These are phyloP conservation scores for Blastobotrys indianensis DNA, from an alignment of 1,139 yeast genomes.

Conservation along the genomic window DNA sequence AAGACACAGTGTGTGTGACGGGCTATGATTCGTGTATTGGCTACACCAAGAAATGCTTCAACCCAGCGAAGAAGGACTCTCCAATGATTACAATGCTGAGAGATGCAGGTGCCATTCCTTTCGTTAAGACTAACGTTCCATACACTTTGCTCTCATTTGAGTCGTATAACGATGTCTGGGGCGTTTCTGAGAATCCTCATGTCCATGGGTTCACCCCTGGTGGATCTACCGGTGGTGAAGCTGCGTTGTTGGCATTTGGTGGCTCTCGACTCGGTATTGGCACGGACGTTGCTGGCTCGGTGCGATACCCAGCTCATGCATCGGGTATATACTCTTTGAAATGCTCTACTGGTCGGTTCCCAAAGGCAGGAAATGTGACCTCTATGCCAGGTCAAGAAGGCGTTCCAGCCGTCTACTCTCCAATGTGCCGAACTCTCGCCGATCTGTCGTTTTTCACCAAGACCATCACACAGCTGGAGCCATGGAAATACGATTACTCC, in stretches of 20 bases:
- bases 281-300: slow-evolving; percentile 55
- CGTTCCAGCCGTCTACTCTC: slow-evolving; percentile 52
- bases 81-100: slow-evolving; percentile 35
- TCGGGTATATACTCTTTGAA: slow-evolving; percentile 44
- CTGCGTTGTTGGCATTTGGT: slow-evolving; percentile 44
- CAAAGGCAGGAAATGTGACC: slow-evolving; percentile 43
- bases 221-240: slow-evolving; percentile 49
- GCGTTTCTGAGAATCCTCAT: slow-evolving; percentile 40
- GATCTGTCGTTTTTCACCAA: slow-evolving; percentile 63
- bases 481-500: slow-evolving; percentile 60
- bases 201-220: slow-evolving; percentile 40
- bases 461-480: slow-evolving; percentile 48
- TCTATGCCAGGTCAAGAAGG: slow-evolving; percentile 53
- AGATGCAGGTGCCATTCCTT: slow-evolving; percentile 44
- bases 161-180: slow-evolving; percentile 42
- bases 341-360: slow-evolving; percentile 48
- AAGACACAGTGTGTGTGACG: slow-evolving; percentile 43
- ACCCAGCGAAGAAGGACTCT: slow-evolving; percentile 34
- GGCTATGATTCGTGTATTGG: slow-evolving; percentile 52
- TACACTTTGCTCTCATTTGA: slow-evolving; percentile 44
- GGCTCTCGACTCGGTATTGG: slow-evolving; percentile 48
- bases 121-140: slow-evolving; percentile 46
- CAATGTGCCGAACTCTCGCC: slow-evolving; percentile 51
- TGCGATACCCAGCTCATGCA: slow-evolving; percentile 46
- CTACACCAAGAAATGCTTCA: slow-evolving; percentile 38